Conservation (phyloP, 345 rosid species). For the Erodium maritimum region DNA sequence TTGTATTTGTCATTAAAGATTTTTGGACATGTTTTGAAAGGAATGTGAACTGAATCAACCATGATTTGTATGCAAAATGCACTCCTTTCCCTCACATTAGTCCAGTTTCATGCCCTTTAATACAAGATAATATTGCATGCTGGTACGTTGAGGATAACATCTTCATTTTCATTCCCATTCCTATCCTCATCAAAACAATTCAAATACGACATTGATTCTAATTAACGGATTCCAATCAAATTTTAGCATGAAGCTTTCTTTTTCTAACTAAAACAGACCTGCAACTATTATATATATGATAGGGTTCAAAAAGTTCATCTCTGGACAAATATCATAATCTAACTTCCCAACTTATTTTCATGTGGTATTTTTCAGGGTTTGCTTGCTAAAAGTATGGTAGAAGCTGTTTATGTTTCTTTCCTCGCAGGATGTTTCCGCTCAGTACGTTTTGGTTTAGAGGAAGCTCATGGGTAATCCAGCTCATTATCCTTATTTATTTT, state of each 20-base stretch:
- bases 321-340: too few relatives aligned
- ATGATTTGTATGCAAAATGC: neutral
- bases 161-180: neutral
- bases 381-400: slow-evolving; percentile 45
- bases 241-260: neutral
- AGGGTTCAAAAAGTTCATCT: too few relatives aligned
- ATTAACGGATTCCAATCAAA: neutral
- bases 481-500: slow-evolving; percentile 6
- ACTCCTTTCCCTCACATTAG: neutral
- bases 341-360: neutral
- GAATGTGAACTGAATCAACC: neutral
- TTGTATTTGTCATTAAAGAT: neutral
- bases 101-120: neutral
- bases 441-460: slow-evolving; percentile 77
- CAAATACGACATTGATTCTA: too few relatives aligned
- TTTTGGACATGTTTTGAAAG: neutral
- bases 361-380: slow-evolving; percentile 29
- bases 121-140: neutral
- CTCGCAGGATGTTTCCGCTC: slow-evolving; percentile 91
- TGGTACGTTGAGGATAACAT: neutral
- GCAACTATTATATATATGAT: neutral
- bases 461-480: slow-evolving; percentile 80
- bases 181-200: neutral
- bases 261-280: neutral
- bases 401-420: slow-evolving; percentile 85